phyloP scores from a whole-genome alignment of 2,329 filamentous ascomycete species.

The Colletotrichum sp. region DNA sequence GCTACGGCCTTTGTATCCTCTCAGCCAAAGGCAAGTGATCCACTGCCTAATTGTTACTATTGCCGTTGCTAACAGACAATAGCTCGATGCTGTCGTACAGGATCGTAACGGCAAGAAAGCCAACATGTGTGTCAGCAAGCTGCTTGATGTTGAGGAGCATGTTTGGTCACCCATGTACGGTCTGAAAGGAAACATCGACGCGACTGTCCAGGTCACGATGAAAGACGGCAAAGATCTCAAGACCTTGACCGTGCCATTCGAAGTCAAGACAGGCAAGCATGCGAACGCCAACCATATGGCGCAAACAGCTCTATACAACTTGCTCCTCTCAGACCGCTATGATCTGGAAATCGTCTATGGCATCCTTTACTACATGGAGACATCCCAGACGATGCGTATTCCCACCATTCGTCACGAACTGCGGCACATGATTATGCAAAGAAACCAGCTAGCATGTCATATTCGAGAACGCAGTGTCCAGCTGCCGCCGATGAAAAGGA shows the following conservation, averaged over 20 bases:
- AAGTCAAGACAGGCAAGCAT: constrained; percentile 92
- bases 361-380: constrained; percentile 94
- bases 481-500: constrained; percentile 85
- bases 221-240: constrained; percentile 68
- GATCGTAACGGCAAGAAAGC: constrained; percentile 52
- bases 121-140: constrained; percentile 86
- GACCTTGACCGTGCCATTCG: constrained; percentile 86
- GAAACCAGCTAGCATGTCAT: constrained; percentile 86
- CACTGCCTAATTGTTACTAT: background rate
- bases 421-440: constrained; percentile 94
- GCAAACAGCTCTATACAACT: constrained; percentile 92
- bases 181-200: constrained; percentile 96
- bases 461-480: constrained; percentile 79
- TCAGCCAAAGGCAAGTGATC: constrained; percentile 63
- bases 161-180: constrained; percentile 99
- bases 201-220: constrained; percentile 89
- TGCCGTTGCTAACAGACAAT: constrained; percentile 28
- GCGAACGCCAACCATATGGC: constrained; percentile 84
- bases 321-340: constrained; percentile 92
- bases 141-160: constrained; percentile 96
- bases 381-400: constrained; percentile 82
- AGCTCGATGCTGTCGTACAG: constrained; percentile 13
- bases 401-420: constrained; percentile 86
- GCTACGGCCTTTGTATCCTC: constrained; percentile 79
- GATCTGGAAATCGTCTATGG: constrained; percentile 91